phyloP scores from a whole-genome alignment of 495 filamentous ascomycete species.

The Trichoderma parareesei region DNA sequence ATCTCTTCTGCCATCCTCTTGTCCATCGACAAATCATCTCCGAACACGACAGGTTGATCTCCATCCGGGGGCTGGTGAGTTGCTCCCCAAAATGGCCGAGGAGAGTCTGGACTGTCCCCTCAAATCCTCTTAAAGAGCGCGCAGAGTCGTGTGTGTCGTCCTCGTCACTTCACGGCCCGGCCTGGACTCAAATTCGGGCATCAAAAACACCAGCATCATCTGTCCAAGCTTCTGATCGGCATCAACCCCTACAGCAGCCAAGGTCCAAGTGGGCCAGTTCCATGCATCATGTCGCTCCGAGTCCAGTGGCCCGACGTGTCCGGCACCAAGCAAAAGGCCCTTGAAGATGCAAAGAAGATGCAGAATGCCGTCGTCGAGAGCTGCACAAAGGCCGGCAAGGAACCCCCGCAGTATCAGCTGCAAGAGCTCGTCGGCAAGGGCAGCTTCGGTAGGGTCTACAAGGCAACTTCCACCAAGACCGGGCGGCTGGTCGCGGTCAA shows the following conservation, averaged over 20 bases:
- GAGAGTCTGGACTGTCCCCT: background rate
- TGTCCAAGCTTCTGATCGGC: no score
- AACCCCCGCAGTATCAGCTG: constrained; percentile 58
- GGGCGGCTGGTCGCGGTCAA: constrained; percentile 78
- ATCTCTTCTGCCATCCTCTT: background rate
- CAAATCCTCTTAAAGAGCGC: background rate
- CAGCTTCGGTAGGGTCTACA: constrained; percentile 92
- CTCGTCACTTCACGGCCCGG: background rate
- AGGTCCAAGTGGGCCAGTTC: background rate
- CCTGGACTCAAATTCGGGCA: background rate
- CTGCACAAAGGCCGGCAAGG: constrained; percentile 38
- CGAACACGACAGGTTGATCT: background rate
- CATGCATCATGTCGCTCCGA: constrained; percentile 32
- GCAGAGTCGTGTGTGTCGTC: background rate
- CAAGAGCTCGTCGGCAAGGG: constrained; percentile 91
- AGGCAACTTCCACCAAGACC: constrained; percentile 53
- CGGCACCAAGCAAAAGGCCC: constrained; percentile 38
- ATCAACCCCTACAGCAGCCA: background rate
- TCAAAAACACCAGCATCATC: background rate
- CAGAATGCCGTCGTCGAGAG: constrained; percentile 40
- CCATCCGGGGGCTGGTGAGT: background rate
- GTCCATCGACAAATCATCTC: background rate
- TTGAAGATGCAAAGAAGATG: constrained; percentile 50
- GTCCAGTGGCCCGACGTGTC: constrained; percentile 32
- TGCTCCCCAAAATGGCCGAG: background rate